phyloP scores from a whole-genome alignment of 352 stramenopile genomes.

The Lagenidium giganteum region DNA sequence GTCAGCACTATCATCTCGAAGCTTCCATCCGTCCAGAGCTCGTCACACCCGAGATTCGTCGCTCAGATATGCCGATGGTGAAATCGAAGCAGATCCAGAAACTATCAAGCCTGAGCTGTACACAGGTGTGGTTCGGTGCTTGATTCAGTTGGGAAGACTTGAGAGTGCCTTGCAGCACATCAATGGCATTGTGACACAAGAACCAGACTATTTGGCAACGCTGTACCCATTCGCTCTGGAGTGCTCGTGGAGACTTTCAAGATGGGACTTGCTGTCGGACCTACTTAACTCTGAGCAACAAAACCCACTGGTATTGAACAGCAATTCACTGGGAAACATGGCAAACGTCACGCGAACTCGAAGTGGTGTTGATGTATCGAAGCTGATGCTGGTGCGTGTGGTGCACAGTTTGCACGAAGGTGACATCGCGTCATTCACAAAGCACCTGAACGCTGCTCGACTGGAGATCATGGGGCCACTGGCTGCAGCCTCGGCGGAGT shows the following conservation, averaged over 20 bases:
- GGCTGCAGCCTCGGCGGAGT: constrained; percentile 63
- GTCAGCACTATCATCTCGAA: constrained; percentile 29
- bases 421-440: constrained; percentile 42
- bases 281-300: constrained; percentile 53
- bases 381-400: constrained; percentile 57
- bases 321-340: not conserved
- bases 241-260: constrained; percentile 62
- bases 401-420: constrained; percentile 50
- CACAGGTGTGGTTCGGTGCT: constrained; percentile 55
- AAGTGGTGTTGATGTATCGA: constrained; percentile 41
- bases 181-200: constrained; percentile 58
- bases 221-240: constrained; percentile 67
- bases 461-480: constrained; percentile 69
- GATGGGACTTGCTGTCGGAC: constrained; percentile 58
- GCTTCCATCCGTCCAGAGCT: no score
- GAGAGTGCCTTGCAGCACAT: constrained; percentile 74
- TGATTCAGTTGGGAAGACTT: constrained; percentile 65
- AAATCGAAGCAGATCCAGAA: no score
- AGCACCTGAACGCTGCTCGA: constrained; percentile 43
- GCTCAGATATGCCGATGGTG: no score
- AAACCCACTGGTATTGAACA: constrained; percentile 29
- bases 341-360: constrained; percentile 20
- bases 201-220: constrained; percentile 49
- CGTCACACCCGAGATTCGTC: no score
- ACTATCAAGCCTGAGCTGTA: constrained; percentile 56